Conservation (phyloP, 106 monocot genomes). For the Allium cepa region DNA sequence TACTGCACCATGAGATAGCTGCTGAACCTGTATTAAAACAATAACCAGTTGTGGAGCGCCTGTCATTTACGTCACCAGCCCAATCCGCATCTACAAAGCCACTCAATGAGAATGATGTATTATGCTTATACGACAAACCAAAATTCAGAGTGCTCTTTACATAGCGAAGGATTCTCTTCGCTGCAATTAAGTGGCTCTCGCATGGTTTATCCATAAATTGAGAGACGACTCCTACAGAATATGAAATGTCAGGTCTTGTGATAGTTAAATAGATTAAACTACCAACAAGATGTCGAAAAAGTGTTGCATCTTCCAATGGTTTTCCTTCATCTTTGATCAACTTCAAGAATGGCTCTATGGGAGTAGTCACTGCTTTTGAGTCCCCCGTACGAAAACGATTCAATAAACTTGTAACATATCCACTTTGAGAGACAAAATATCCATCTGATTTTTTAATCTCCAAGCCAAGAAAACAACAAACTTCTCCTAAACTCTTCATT, state of each 20-base stretch:
- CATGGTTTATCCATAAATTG: too few relatives aligned
- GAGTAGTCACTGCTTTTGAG: neutral
- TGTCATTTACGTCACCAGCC: neutral
- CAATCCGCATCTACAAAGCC: neutral
- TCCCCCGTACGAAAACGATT: conserved; percentile 1
- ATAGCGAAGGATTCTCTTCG: neutral
- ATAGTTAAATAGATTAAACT: too few relatives aligned
- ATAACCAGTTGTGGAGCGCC: neutral
- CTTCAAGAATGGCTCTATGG: neutral
- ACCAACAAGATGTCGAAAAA: too few relatives aligned
- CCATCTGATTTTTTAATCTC: neutral
- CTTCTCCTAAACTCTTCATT: conserved; percentile 3
- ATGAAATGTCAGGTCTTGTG: too few relatives aligned
- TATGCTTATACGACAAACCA: neutral
- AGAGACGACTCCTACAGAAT: too few relatives aligned
- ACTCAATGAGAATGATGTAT: neutral
- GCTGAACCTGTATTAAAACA: neutral
- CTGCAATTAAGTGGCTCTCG: too few relatives aligned
- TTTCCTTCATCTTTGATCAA: neutral
- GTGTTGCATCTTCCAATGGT: too few relatives aligned
- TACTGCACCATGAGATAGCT: neutral
- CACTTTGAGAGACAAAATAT: neutral
- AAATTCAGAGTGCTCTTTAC: neutral
- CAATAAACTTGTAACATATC: neutral
- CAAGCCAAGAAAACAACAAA: neutral